Base-by-base conservation (phyloP, 306 rosid genomes). In the Quillaja saponaria region DNA sequence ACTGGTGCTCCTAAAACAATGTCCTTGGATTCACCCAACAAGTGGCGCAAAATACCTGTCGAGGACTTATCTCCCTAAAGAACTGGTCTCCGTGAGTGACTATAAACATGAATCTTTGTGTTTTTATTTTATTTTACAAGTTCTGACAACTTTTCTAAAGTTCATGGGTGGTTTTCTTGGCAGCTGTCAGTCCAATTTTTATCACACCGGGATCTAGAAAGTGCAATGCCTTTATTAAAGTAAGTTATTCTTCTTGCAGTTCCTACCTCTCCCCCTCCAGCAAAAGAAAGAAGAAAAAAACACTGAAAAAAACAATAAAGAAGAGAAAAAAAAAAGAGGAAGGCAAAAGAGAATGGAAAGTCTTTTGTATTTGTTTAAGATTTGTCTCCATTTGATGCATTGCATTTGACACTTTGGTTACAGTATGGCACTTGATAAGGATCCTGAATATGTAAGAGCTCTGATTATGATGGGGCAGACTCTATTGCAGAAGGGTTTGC, bases 351-450 rank as follows among this genome's bases (percentile, higher is more conserved):
- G n/a, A 55, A 49, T 21, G 40, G 58, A 12, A 58, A 52, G 41
- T 7, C 19, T 49, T 17, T 10, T 41, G 10, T 50, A 42, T 57
- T 18, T 2, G 37, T 49, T 51, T 45, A 46, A 58, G 55, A 64
- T 52, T 65, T 55, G 49, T 53, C 58, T 56, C 47, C 37, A 77
- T 14, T 61, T 72, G 63, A 63, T 33, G 51, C 66, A 18, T 67
- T 68, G 68, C 48, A 53, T 67, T 47, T 39, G 42, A 28, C 14
- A 61, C 60, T 80, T 63, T 34, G 34, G 49, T 54, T 58, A 51
- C 79, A 92, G 98, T 70, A 71, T 69, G 64, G 90, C 87, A 66
- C 95, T 92, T 69, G 81, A 83, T 53, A 88, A 92, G 81, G 98
- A 92, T 63, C 96, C 98, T 28, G 95, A 84, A 49, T 76, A 77